Evolutionary conservation across 768 basidiomycete species (phyloP), one percentile per base, ranked within the genome.

Genomic region (Imleria badia): DNA sequence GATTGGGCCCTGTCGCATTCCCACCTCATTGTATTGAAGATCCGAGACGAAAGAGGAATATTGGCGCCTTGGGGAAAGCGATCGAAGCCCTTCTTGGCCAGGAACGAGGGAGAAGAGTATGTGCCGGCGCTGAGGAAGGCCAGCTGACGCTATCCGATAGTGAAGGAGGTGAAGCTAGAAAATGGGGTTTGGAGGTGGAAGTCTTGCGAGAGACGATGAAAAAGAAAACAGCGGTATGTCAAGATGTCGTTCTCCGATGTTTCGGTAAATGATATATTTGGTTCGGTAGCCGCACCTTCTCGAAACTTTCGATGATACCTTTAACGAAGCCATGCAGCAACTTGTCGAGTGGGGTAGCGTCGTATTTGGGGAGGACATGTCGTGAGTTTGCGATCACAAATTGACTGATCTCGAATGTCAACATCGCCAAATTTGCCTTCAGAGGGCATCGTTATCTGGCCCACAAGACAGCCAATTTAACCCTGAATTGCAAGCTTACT

Each of bases 11-110:
- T 55, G 78, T 93, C 38, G 89, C 84, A 20, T 76, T 94, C 48
- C 83, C 90, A 23, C 87, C 88, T 38, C 77, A 81, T 43, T 94
- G 91, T 65, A 73, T 84, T 45, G 86, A 87, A 73, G 90, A 94
- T 72, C 88, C 88, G 50, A 81, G 75, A 65, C 76, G 91, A 65
- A 90, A 85, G 72, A 73, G 77, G 50, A 78, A 86, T 60, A 89
- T 94, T 43, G 89, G 89, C 34, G 79, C 74, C 20, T 73, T 94
- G 51, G 92, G 89, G 1, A 89, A 84, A 62, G 81, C 81, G 11
- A 80, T 93, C 47, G 88, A 91, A 68, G 72, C 76, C 29, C 69
- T 80, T 44, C 76, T 90, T 53, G 82, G 82, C 12, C 76, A 80
- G 62, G 83, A 85, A 70, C 76, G 84, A 60, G 85, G 92, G 39